Base-by-base conservation (phyloP, 2,329 filamentous ascomycete genomes). In the Sclerotinia trifoliorum region DNA sequence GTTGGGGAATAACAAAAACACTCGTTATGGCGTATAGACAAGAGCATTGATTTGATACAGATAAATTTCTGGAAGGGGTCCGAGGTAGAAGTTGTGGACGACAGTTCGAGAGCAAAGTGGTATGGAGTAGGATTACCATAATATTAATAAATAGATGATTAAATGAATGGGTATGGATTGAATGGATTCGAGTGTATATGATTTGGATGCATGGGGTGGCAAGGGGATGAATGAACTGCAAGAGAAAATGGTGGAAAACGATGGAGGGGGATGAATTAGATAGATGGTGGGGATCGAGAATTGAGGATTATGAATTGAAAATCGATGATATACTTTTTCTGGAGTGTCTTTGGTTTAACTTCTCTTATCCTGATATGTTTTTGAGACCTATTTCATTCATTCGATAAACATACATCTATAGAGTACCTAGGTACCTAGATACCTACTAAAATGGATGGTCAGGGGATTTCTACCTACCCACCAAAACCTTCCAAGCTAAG, bases 111-210 rank as follows among this genome's bases (percentile, higher is more conserved):
- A 32, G 32, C 3, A 17, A 55, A 32, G 62, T 42, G 62, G 62
- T 44, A 52, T 11, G 24, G 10, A 42, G 19, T 51, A 52, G 32
- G 48, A 64, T 29, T 64, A 42, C 32, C 51, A 54, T 65, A 65
- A 55, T 65, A 55, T 65, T 65, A 55, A 65, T 65, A 55, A 21
- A 21, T 65, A 55, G 62, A 65, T 55, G 62, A 65, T 55, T 65
- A 10, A 32, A 56, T 57, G 49, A 44, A 55, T 56, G 35, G 51
- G 13, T 44, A 29, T 42, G 39, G 54, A 42, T 58, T 26, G 19
- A 32, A 65, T 65, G 52, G 64, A 35, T 32, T 61, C 42, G 62
- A 24, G 62, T 56, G 35, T 51, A 56, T 56, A 44, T 65, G 62
- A 65, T 55, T 65, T 44, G 62, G 62, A 65, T 32, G 49, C 13